These are phyloP conservation scores for Diaporthe eres DNA, from an alignment of 2,329 filamentous ascomycete genomes.

Conservation along the genomic window DNA sequence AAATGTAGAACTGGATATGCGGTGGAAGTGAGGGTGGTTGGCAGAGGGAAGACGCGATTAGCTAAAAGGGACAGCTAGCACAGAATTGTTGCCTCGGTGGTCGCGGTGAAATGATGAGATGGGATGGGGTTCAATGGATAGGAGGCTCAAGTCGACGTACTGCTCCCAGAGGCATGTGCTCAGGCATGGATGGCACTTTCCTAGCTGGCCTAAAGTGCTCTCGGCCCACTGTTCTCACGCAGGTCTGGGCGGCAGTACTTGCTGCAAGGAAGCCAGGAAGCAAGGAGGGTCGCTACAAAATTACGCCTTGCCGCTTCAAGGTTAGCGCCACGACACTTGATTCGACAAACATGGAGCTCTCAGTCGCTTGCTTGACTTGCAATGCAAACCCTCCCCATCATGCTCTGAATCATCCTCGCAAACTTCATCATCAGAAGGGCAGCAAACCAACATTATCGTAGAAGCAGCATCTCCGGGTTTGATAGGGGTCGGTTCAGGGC, in stretches of 20 bases:
- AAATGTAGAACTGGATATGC: background rate
- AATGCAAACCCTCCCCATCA: slow-evolving; percentile 31
- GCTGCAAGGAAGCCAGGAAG: slow-evolving; percentile 2
- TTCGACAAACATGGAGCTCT: slow-evolving; percentile 30
- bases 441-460: slow-evolving; percentile 30
- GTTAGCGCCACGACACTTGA: slow-evolving; percentile 14
- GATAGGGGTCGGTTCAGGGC: slow-evolving; percentile 27
- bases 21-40: background rate
- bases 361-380: slow-evolving; percentile 31
- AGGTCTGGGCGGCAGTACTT: slow-evolving; percentile 4
- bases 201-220: slow-evolving; percentile 38
- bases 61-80: background rate
- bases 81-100: slow-evolving; percentile 16
- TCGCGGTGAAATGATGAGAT: slow-evolving; percentile 27
- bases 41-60: background rate
- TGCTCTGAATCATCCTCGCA: slow-evolving; percentile 24
- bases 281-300: background rate
- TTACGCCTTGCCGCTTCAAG: background rate
- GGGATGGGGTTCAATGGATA: slow-evolving; percentile 14
- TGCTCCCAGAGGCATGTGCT: slow-evolving; percentile 30
- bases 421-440: slow-evolving; percentile 30
- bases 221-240: slow-evolving; percentile 10
- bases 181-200: slow-evolving; percentile 33
- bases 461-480: slow-evolving; percentile 27
- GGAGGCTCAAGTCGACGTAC: slow-evolving; percentile 30